A percentile compares a stretch with the other conserved stretches of the same genome.
Conservation (phyloP, 805 yeast species). For the Nakazawaea sp. region DNA sequence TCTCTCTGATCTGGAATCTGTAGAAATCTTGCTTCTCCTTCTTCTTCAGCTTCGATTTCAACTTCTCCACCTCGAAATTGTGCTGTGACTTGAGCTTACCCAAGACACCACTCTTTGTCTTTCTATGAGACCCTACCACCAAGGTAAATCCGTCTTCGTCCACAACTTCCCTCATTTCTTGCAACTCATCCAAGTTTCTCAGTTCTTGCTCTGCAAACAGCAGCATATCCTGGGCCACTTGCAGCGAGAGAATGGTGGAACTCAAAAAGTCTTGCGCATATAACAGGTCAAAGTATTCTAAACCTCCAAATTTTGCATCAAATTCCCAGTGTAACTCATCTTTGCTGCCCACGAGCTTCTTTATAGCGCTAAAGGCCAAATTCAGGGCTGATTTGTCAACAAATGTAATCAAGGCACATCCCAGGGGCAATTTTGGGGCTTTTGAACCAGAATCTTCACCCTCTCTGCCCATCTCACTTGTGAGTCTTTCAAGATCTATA, state of each 20-base stretch:
- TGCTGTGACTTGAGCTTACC: slow-evolving; percentile 33
- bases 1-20: slow-evolving; percentile 91
- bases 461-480: slow-evolving; percentile 44
- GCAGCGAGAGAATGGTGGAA: slow-evolving; percentile 41
- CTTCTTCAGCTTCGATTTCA: slow-evolving; percentile 49
- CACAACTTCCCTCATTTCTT: slow-evolving; percentile 51
- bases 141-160: slow-evolving; percentile 94
- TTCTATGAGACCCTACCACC: slow-evolving; percentile 83
- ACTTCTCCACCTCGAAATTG: slow-evolving; percentile 23
- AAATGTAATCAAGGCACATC: slow-evolving; percentile 67
- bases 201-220: slow-evolving; percentile 69
- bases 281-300: slow-evolving; percentile 5
- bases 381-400: slow-evolving; percentile 64
- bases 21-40: slow-evolving; percentile 88
- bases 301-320: slow-evolving; percentile 14
- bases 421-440: slow-evolving; percentile 52
- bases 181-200: slow-evolving; percentile 47
- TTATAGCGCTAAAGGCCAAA: slow-evolving; percentile 58
- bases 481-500: slow-evolving; percentile 49
- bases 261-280: slow-evolving; percentile 25
- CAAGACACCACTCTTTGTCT: slow-evolving; percentile 65
- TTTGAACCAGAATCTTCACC: slow-evolving; percentile 20
- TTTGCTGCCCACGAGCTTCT: slow-evolving; percentile 31
- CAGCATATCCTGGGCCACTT: slow-evolving; percentile 54
- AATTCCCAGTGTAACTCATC: slow-evolving; percentile 24